A percentile compares a stretch with the other conserved stretches of the same genome.
phyloP scores from a whole-genome alignment of 331 rosid species.

The Quercus lobata region DNA sequence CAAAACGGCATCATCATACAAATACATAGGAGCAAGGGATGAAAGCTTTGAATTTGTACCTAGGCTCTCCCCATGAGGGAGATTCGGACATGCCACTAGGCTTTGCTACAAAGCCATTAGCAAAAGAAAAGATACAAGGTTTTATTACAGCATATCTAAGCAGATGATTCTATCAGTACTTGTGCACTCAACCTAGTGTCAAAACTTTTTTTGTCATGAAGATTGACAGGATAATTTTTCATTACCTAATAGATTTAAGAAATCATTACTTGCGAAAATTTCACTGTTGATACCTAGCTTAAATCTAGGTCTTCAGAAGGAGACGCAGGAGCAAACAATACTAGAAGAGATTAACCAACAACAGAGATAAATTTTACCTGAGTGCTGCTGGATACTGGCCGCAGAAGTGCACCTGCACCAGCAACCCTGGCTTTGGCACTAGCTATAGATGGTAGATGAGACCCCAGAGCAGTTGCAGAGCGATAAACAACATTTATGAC shows the following conservation, averaged over 20 bases:
- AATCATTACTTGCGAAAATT: not conserved
- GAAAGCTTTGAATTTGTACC: not conserved
- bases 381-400: slow-evolving; percentile 88
- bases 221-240: not conserved
- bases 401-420: slow-evolving; percentile 82
- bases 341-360: not conserved
- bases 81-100: no score
- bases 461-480: slow-evolving; percentile 92
- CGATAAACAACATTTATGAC: slow-evolving; percentile 90
- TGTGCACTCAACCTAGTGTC: not conserved
- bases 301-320: not conserved
- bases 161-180: slow-evolving; percentile 7
- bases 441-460: slow-evolving; percentile 83
- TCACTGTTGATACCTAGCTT: not conserved
- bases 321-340: not conserved
- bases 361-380: slow-evolving; percentile 53
- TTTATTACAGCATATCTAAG: not conserved
- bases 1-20: slow-evolving; percentile 5
- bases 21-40: not conserved
- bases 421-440: slow-evolving; percentile 89
- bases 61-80: no score
- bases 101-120: no score
- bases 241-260: not conserved
- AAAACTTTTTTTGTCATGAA: not conserved
- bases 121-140: not conserved